Evolutionary conservation across 2,329 filamentous ascomycete genomes (phyloP), one percentile per base, ranked within the genome.

Genomic region (Ascochyta koolunga): DNA sequence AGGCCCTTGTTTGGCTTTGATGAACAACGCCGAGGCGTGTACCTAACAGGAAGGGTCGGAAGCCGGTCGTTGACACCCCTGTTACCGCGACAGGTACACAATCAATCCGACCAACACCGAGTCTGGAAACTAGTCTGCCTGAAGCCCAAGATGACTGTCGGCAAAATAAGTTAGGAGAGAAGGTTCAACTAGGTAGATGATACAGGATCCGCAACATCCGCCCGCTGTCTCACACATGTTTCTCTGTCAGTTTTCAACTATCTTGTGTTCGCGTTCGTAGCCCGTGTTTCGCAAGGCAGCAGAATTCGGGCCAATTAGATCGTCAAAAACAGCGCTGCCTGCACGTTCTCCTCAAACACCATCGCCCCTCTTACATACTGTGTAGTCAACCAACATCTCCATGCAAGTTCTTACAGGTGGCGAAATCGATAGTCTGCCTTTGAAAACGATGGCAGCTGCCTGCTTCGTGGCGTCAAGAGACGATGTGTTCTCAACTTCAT

Each of bases 221-320:
- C 29, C 55, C 40, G 49, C 48, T 61, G 59, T 67, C 54, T 54
- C 53, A 54, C 38, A 47, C 57, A 56, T 62, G 59, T 61, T 53
- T 62, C 59, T 49, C 52, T 43, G 47, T 54, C 50, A 47, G 51
- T 45, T 24, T 50, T 45, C 42, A 46, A 50, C 42, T 42, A 41
- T 31, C 52, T 36, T 55, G 40, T 46, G 19, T 59, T 58, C 49
- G 44, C 35, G 43, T 50, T 53, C 50, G 47, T 60, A 52, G 49
- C 59, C 50, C 50, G 49, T 58, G 54, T 62, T 63, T 62, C 63
- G 64, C 61, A 64, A 71, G 67, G 67, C 68, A 70, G 45, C 66
- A 59, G 57, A 60, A 63, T 70, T 61, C 58, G 18, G 58, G 53
- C 68, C 62, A 62, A 69, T 70, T 56, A 60, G 19, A 48, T 51